These are phyloP conservation scores for Diphasiastrum complanatum DNA, from an alignment of 83 land plant genomes.

Conservation along the genomic window DNA sequence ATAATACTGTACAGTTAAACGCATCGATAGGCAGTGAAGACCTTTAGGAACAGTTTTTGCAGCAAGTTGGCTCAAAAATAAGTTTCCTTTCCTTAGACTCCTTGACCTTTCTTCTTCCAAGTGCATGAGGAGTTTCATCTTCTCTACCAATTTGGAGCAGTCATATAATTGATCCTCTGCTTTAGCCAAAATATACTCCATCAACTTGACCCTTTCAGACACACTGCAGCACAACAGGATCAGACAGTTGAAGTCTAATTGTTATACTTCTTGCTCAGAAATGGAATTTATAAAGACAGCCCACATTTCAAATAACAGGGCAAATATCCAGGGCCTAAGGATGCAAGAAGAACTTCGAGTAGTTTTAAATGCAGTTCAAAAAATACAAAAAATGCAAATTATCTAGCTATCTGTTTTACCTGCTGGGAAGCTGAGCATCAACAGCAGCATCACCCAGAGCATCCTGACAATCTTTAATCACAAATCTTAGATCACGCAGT, in stretches of 20 bases:
- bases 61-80: conserved; percentile 70
- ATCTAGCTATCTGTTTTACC: too few species aligned
- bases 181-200: conserved; percentile 73
- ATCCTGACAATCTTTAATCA: conserved; percentile 54
- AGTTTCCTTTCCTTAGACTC: conserved; percentile 69
- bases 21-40: conserved; percentile 79
- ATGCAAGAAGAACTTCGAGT: too few species aligned
- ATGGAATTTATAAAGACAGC: background rate
- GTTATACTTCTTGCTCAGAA: background rate
- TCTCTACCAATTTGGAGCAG: conserved; percentile 46
- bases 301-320: background rate
- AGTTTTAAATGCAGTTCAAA: too few species aligned
- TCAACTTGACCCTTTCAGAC: conserved; percentile 56
- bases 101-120: conserved; percentile 72
- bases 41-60: conserved; percentile 90
- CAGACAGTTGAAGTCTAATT: background rate
- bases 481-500: conserved; percentile 37
- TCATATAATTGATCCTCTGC: conserved; percentile 57
- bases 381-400: too few species aligned
- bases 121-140: conserved; percentile 78
- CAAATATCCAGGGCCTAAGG: conserved; percentile 1
- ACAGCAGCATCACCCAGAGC: conserved; percentile 55
- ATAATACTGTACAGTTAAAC: conserved; percentile 65
- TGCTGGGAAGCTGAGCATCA: conserved; percentile 58
- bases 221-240: conserved; percentile 47